Evolutionary conservation across 306 rosid species (phyloP), one percentile per base, ranked within the genome.

Genomic region (Ammopiptanthus mongolicus): DNA sequence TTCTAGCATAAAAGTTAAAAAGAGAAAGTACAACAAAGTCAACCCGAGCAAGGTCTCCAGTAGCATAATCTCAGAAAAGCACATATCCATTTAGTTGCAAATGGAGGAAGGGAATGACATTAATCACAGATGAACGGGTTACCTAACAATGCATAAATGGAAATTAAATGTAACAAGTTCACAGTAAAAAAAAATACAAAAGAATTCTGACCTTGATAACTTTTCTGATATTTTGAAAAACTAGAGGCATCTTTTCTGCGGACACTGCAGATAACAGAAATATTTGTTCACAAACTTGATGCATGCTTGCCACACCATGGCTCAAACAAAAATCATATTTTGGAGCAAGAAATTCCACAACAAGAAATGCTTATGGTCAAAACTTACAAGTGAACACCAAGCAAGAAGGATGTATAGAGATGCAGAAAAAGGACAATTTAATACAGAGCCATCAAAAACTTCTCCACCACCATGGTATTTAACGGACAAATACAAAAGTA

Each of bases 21-120:
- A 17, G 51, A 19, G 69, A 15, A 69, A 62, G 28, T 44, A 29
- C 19, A 18, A 62, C 65, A 72, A 56, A 79, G 73, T 70, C 82
- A 84, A 91, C 98, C 98, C 91, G 97, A 82, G 98, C 98, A 72
- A 91, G 97, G 85, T 94, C 98, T 39, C 97, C 98, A 37, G 88
- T 86, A 77, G 98, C 98, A 66, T 90, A 91, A 81, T 91, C 97
- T 18, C 97, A 93, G 81, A 91, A 83, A 51, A 94, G 88, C 69
- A 94, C 84, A 65, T 62, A 58, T 81, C 97, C 95, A 85, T 80
- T 77, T 60, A 94, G 93, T 97, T 94, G 89, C 68, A 51, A 78
- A 68, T 56, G 80, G 60, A 81, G 66, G 52, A 80, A 69, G 60
- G 56, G 70, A 12, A 65, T 31, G 44, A 57, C 12, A 76, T 72